Evolutionary conservation across 108 stramenopile genomes (phyloP).

Genomic region (Schizochytrium sp.): DNA sequence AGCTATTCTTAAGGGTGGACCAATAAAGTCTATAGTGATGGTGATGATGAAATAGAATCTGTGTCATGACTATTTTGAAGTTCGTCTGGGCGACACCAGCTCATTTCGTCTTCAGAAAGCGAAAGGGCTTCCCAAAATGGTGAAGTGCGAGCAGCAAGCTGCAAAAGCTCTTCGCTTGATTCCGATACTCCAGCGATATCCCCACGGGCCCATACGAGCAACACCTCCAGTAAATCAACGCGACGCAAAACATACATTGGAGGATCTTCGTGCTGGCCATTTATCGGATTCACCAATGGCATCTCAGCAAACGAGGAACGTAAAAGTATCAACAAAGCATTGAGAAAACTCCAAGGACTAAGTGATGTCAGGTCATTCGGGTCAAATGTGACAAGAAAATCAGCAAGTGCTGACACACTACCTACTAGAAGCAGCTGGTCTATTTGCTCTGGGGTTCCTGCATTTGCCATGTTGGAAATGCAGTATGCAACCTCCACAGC

Average conservation of each 20-base stretch:
- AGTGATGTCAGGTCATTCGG: neutral
- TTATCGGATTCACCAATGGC: neutral
- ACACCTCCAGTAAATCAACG: neutral
- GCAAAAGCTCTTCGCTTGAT: neutral
- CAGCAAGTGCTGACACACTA: neutral
- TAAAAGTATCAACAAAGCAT: neutral
- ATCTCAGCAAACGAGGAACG: neutral
- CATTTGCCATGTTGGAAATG: conserved; percentile 1
- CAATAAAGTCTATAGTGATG: no score
- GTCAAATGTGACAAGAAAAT: neutral
- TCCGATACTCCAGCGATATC: neutral
- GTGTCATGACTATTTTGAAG: no score
- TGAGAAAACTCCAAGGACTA: neutral
- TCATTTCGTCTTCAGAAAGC: neutral
- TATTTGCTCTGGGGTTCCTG: neutral
- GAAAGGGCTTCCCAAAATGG: neutral
- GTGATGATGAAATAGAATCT: no score
- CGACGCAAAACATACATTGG: neutral
- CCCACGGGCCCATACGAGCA: neutral
- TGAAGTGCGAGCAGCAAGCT: neutral
- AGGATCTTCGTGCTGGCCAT: neutral
- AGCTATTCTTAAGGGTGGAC: no score
- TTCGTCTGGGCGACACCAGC: no score
- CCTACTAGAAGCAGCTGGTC: neutral
- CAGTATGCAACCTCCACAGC: neutral